Percentiles rank a stretch among this genome's conserved stretches.
These are phyloP conservation scores for Cladobotryum mycophilum DNA, from an alignment of 2,329 filamentous ascomycete species.

Conservation along the genomic window DNA sequence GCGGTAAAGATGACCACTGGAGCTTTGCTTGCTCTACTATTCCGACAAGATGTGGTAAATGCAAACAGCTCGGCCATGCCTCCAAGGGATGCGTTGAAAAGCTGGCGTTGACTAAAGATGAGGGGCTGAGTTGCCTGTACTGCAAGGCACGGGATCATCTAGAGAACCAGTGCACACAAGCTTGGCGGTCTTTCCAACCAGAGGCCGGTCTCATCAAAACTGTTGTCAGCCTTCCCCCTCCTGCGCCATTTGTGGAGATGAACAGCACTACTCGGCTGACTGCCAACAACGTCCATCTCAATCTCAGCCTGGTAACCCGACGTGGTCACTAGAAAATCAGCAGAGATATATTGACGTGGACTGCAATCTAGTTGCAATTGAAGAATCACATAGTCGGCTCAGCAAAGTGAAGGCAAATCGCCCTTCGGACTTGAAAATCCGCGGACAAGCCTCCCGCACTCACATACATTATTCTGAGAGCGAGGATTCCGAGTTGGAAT, in stretches of 20 bases:
- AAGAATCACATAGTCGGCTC: constrained; percentile 21
- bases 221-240: constrained; percentile 42
- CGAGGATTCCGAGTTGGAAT: constrained; percentile 40
- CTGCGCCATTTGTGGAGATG: constrained; percentile 51
- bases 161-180: constrained; percentile 52
- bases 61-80: constrained; percentile 56
- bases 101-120: constrained; percentile 44
- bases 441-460: constrained; percentile 30
- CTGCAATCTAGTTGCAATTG: constrained; percentile 35
- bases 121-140: constrained; percentile 53
- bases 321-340: constrained; percentile 47
- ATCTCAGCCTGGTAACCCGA: constrained; percentile 29
- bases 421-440: constrained; percentile 26
- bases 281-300: constrained; percentile 32
- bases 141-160: constrained; percentile 52
- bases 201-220: constrained; percentile 35
- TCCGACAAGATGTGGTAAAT: constrained; percentile 48
- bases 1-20: constrained; percentile 39
- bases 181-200: constrained; percentile 53
- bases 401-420: constrained; percentile 17
- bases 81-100: constrained; percentile 48
- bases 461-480: constrained; percentile 41
- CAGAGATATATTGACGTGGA: constrained; percentile 43
- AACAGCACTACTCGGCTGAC: constrained; percentile 51
- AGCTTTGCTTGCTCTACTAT: constrained; percentile 45